Conservation (phyloP, 768 basidiomycete species). For the Mycena maculata region DNA sequence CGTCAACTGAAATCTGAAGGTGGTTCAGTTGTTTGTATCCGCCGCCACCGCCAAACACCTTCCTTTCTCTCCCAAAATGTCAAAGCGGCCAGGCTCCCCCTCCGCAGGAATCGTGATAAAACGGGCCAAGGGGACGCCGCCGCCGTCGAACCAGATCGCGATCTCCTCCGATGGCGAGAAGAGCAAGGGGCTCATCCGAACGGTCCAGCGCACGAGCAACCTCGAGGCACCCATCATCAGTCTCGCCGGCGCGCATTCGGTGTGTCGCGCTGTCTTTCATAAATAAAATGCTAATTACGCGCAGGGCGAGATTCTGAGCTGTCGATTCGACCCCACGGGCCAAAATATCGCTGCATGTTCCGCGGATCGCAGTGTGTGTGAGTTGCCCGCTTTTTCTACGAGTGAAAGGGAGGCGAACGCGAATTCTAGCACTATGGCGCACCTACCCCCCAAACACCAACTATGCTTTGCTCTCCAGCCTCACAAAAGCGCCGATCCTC, state of each 20-base stretch:
- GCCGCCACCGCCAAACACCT: no score
- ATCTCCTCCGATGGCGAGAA: constrained; percentile 83
- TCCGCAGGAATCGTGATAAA: constrained; percentile 71
- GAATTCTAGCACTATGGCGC: constrained; percentile 81
- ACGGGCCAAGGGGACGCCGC: constrained; percentile 64
- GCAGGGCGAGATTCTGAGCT: constrained; percentile 88
- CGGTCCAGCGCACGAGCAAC: constrained; percentile 91
- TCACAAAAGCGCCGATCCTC: constrained; percentile 91
- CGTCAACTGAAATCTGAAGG: no score
- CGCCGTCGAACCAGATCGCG: constrained; percentile 71
- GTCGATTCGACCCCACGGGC: constrained; percentile 94
- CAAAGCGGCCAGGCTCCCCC: constrained; percentile 76
- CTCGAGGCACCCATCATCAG: constrained; percentile 95
- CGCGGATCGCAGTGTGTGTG: constrained; percentile 90
- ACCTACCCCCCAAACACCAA: constrained; percentile 94
- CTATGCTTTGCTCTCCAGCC: constrained; percentile 85
- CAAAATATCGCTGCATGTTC: constrained; percentile 95
- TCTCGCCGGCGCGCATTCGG: constrained; percentile 86
- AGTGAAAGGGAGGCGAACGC: constrained; percentile 5
- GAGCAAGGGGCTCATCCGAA: constrained; percentile 83
- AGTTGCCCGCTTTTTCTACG: constrained; percentile 46
- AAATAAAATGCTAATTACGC: constrained; percentile 12
- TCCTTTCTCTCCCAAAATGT: constrained; percentile 59
- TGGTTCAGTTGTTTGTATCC: no score
- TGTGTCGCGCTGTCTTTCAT: constrained; percentile 50